A percentile compares a stretch with the other conserved stretches of the same genome.
These are phyloP conservation scores for Fusarium tjaetaba DNA, from an alignment of 2,329 filamentous ascomycete species.

Conservation along the genomic window DNA sequence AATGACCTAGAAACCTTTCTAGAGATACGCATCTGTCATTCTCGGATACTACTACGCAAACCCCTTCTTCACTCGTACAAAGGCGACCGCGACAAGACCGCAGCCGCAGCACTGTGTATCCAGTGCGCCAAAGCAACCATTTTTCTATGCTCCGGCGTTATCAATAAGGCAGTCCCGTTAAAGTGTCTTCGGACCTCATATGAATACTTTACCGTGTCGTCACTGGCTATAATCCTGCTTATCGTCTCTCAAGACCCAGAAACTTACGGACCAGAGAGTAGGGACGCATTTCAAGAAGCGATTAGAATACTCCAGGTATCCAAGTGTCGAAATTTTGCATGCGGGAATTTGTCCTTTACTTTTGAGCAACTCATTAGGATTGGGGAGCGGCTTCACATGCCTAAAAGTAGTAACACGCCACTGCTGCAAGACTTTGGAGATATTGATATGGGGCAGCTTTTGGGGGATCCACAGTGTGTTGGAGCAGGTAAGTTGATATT, in stretches of 20 bases:
- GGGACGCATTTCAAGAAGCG: neutral
- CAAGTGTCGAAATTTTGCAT: neutral
- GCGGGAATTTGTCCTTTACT: neutral
- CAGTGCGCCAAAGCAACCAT: neutral
- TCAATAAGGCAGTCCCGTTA: neutral
- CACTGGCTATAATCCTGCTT: neutral
- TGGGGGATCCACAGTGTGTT: neutral
- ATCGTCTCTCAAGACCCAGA: neutral
- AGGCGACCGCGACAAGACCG: neutral
- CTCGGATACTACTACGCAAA: neutral
- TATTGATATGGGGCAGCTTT: neutral
- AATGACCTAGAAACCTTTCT: neutral
- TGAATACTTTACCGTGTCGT: neutral
- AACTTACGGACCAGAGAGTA: neutral
- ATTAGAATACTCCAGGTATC: neutral
- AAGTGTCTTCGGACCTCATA: neutral
- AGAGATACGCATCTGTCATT: neutral
- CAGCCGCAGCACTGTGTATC: neutral
- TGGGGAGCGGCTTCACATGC: neutral
- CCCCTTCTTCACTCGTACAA: neutral
- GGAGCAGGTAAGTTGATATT: neutral
- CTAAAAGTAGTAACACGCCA: fast-evolving
- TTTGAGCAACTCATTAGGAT: neutral
- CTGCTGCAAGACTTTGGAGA: neutral
- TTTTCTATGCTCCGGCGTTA: fast-evolving